These are phyloP conservation scores for Neurospora sp. DNA, from an alignment of 495 filamentous ascomycete species.

Conservation along the genomic window DNA sequence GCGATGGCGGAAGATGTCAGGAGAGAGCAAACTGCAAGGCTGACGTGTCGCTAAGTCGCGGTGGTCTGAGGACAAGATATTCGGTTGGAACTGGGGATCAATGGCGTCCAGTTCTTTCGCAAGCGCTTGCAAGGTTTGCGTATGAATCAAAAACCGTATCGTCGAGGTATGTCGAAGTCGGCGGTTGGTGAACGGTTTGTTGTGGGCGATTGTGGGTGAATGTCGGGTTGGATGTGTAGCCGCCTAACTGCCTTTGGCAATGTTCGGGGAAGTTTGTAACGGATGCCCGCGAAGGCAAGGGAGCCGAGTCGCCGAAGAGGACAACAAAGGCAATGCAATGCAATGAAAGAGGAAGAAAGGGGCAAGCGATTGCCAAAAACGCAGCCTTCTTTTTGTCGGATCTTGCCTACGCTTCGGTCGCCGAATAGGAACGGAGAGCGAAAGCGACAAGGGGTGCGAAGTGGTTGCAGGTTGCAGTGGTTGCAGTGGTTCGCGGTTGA, in stretches of 20 bases:
- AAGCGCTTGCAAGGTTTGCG: not conserved
- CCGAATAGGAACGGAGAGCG: not conserved
- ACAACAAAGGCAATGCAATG: not conserved
- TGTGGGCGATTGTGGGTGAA: slow-evolving; percentile 3
- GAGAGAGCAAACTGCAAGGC: not conserved
- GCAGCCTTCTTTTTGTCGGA: not conserved
- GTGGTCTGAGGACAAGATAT: not conserved
- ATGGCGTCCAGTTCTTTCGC: not conserved
- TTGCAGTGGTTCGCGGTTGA: not conserved
- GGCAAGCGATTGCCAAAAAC: not conserved
- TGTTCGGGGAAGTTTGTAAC: slow-evolving; percentile 1
- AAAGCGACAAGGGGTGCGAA: not conserved
- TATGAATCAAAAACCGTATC: not conserved
- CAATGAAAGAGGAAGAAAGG: not conserved
- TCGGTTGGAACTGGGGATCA: not conserved
- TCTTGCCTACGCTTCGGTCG: not conserved
- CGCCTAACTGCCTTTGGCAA: slow-evolving; percentile 15
- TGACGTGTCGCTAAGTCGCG: slow-evolving; percentile 1
- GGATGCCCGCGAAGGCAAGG: not conserved
- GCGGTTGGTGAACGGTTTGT: not conserved
- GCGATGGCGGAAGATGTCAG: slow-evolving; percentile 5
- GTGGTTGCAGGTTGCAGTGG: not conserved
- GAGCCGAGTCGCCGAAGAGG: not conserved
- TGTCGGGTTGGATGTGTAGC: slow-evolving; percentile 5
- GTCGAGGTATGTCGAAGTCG: not conserved